Conservation (phyloP, 2,329 filamentous ascomycete genomes). For the Aspergillus caelatus region DNA sequence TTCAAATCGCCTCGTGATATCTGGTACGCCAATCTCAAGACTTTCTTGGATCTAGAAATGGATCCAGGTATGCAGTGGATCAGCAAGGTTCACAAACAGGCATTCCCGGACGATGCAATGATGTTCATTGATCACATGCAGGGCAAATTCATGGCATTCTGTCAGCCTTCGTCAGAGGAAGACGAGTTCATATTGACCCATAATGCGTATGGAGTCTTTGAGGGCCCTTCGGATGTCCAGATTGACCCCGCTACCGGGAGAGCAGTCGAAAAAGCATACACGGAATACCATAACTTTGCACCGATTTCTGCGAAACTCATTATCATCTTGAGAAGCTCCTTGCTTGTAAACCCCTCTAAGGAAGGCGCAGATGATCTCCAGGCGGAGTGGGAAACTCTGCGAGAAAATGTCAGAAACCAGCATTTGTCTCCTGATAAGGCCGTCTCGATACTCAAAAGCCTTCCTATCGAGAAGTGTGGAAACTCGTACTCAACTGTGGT, state of each 20-base stretch:
- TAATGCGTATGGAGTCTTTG: slow-evolving; percentile 34
- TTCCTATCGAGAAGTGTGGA: not conserved
- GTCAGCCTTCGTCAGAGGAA: slow-evolving; percentile 24
- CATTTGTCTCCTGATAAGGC: not conserved
- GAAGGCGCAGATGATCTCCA: not conserved
- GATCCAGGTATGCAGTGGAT: slow-evolving; percentile 30
- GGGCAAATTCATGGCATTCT: slow-evolving; percentile 33
- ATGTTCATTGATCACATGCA: slow-evolving; percentile 33
- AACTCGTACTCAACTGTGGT: not conserved
- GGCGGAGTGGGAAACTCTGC: not conserved
- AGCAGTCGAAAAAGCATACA: not conserved
- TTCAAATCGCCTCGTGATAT: slow-evolving; percentile 36
- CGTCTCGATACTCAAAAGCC: not conserved
- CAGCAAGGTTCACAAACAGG: slow-evolving; percentile 23
- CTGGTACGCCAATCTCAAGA: slow-evolving; percentile 37
- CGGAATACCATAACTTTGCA: not conserved
- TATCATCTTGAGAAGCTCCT: not conserved
- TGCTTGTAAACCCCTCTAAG: not conserved
- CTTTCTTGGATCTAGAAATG: slow-evolving; percentile 36
- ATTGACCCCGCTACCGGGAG: not conserved
- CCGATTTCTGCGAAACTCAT: not conserved
- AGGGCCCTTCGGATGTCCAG: slow-evolving; percentile 25
- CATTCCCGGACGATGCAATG: slow-evolving; percentile 33
- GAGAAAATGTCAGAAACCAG: not conserved
- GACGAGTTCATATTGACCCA: slow-evolving; percentile 40